A percentile compares a stretch with the other conserved stretches of the same genome.
phyloP scores from a whole-genome alignment of 1,139 yeast genomes.

The Pichia sp. region DNA sequence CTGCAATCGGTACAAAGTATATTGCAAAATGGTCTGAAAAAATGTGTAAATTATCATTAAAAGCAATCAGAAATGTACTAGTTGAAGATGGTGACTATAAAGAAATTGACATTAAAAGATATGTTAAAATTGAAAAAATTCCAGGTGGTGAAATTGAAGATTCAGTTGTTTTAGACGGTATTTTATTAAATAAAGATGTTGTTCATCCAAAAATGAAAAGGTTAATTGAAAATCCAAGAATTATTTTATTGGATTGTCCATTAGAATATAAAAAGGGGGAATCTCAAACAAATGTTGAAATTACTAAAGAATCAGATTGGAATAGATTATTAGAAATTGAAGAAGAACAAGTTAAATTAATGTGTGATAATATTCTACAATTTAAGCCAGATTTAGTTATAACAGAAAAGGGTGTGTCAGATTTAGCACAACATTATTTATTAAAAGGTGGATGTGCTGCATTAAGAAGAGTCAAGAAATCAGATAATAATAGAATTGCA shows the following conservation, averaged over 20 bases:
- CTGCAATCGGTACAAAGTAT: constrained; percentile 95
- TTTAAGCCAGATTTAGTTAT: constrained; percentile 91
- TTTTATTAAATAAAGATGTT: constrained; percentile 90
- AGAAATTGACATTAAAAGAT: constrained; percentile 90
- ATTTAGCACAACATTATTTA: constrained; percentile 93
- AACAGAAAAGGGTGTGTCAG: constrained; percentile 98
- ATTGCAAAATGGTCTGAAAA: constrained; percentile 85
- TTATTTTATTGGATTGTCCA: constrained; percentile 89
- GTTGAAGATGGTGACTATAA: constrained; percentile 61
- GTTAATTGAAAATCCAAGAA: constrained; percentile 77
- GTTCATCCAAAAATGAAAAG: constrained; percentile 98
- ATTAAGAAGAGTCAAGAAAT: constrained; percentile 89
- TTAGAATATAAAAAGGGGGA: constrained; percentile 98
- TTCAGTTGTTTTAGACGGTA: constrained; percentile 82
- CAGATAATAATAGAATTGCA: constrained; percentile 94
- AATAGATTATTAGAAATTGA: constrained; percentile 90
- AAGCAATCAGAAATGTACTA: constrained; percentile 81
- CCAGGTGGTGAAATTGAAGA: constrained; percentile 97
- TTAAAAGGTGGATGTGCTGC: constrained; percentile 92
- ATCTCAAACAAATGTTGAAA: constrained; percentile 96
- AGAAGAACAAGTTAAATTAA: constrained; percentile 87
- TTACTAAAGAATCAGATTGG: constrained; percentile 96
- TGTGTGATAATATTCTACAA: constrained; percentile 81
- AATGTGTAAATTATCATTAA: constrained; percentile 85
- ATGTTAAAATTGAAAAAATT: constrained; percentile 87